Evolutionary conservation across 2,329 filamentous ascomycete genomes (phyloP), one percentile per base, ranked within the genome.

Genomic region (Aspergillus phoenicis): DNA sequence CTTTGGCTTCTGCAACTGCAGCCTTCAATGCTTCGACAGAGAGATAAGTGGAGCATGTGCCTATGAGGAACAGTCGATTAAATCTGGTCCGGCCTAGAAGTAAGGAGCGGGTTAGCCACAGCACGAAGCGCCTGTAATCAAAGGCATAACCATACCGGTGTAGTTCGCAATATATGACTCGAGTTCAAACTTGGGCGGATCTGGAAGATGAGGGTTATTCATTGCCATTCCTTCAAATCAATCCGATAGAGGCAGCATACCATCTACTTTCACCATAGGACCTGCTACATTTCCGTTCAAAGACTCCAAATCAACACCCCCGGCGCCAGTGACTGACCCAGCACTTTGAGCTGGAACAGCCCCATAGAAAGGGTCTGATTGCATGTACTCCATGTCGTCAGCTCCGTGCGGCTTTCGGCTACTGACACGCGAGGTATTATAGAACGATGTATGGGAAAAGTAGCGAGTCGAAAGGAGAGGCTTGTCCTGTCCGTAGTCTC

Each of bases 121-220:
- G 7, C 8, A 41, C 15, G 3, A 43, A 33, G 4, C 2, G 6
- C 47, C 11, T 13, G 26, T 8, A n/a, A 17, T 33, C 38, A 8
- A 5, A 11, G 0, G 5, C 52, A 52, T 56, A 5, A 66, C 80
- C 80, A 49, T 78, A 93, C 93, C 92, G 73, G 82, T 84, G 77
- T 98, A 99, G 73, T 97, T 96, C 66, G 89, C 84, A 53, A 97
- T 90, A 77, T 97, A 98, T 39, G 90, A 86, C 63, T 97, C 92
- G 45, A 99, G 85, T 70, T 98, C 95, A 68, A 98, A 89, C 73
- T 94, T 97, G 8, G 94, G 93, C 6, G 85, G 78, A 52, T 92
- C 91, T 94, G 36, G 11, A 11, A 52, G 8, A 39, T 26, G 17
- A 63, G 30, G 61, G 51, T 45, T 51, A 58, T 45, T 58, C 52